phyloP scores from a whole-genome alignment of 176 grass and related monocot species.

The Musa troglodytarum region DNA sequence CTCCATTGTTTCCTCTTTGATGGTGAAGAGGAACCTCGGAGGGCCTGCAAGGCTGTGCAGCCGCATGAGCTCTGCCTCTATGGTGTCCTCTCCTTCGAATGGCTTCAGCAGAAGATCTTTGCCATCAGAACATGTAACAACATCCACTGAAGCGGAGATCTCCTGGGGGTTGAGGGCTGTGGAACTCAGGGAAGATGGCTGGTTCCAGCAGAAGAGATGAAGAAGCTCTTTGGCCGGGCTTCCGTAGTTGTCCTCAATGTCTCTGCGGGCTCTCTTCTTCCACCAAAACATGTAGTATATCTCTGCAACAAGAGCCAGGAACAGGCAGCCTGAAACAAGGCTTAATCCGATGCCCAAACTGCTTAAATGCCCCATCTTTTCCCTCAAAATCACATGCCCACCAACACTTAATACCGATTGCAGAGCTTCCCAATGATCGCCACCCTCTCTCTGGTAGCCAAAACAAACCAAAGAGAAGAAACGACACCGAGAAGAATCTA shows the following conservation, averaged over 20 bases:
- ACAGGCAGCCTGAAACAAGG: constrained; percentile 3
- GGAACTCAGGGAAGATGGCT: background rate
- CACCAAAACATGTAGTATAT: constrained; percentile 5
- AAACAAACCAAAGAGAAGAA: background rate
- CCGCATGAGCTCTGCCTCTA: constrained; percentile 11
- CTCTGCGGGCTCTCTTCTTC: constrained; percentile 3
- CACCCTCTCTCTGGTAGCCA: background rate
- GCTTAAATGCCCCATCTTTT: background rate
- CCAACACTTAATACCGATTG: background rate
- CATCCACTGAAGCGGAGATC: background rate
- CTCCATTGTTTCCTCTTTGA: constrained; percentile 17
- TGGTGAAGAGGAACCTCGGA: constrained; percentile 19
- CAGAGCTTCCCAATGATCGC: no score
- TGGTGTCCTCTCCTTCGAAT: background rate
- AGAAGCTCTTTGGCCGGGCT: background rate
- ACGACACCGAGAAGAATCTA: background rate
- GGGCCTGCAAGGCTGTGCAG: constrained; percentile 7
- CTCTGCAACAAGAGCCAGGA: background rate
- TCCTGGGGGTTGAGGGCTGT: background rate
- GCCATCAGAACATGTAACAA: background rate
- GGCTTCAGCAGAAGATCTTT: background rate
- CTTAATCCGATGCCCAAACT: constrained; percentile 8
- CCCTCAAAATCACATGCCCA: background rate
- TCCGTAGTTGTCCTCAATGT: constrained; percentile 6
- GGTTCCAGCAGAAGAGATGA: constrained; percentile 8